These are phyloP conservation scores for Debaryomyces robertsiae DNA, from an alignment of 1,139 yeast species.

Conservation along the genomic window DNA sequence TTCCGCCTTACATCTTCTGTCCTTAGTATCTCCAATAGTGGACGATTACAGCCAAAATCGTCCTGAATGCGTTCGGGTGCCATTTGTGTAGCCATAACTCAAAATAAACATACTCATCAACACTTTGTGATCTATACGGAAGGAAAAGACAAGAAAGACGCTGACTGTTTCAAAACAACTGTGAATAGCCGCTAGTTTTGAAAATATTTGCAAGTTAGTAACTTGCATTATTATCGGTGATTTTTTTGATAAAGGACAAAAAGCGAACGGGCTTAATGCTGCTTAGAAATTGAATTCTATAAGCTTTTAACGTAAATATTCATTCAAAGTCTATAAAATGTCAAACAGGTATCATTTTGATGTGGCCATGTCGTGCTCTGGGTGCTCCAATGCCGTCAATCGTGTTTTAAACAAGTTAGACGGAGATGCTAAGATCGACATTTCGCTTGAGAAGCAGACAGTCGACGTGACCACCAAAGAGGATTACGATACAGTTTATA, in stretches of 20 bases:
- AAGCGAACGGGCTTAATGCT: neutral
- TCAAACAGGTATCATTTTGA: constrained; percentile 68
- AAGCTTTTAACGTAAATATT: neutral
- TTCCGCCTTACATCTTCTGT: no score
- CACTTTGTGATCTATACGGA: no score
- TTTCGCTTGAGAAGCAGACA: constrained; percentile 77
- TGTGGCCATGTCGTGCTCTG: constrained; percentile 80
- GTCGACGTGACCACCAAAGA: constrained; percentile 75
- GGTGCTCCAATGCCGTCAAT: constrained; percentile 87
- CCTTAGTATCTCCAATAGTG: no score
- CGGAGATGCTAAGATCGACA: constrained; percentile 72
- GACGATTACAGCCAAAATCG: no score
- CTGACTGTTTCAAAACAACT: no score
- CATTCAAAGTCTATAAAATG: constrained; percentile 4
- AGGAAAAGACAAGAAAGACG: no score
- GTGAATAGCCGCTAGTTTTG: no score
- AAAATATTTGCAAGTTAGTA: constrained; percentile 1
- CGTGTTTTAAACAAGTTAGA: constrained; percentile 72
- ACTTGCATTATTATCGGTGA: neutral
- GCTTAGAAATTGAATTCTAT: constrained; percentile 1
- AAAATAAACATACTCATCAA: no score
- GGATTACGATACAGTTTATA: constrained; percentile 74
- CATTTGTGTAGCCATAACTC: no score
- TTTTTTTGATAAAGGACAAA: constrained; percentile 1
- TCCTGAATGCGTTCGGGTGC: no score